Evolutionary conservation across 2,329 filamentous ascomycete species (phyloP).

Genomic region (Xylariaceae sp.): DNA sequence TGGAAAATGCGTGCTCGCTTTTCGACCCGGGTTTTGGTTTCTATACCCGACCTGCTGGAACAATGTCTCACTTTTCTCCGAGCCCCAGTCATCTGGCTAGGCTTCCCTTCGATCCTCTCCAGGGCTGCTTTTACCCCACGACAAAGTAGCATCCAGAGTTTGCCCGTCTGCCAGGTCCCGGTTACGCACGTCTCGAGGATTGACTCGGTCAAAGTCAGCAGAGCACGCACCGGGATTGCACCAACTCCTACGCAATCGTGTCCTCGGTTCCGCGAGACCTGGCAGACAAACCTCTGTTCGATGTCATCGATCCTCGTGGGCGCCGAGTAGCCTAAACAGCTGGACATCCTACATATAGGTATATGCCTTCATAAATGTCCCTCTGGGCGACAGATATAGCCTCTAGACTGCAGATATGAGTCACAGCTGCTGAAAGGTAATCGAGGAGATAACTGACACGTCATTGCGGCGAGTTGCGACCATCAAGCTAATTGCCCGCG

Average conservation of each 20-base stretch:
- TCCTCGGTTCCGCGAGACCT: neutral
- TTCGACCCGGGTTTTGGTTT: too few species aligned
- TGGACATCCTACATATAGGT: neutral
- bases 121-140: neutral
- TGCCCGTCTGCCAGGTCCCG: conserved; percentile 8
- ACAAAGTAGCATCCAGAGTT: neutral
- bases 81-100: neutral
- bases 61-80: neutral
- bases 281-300: neutral
- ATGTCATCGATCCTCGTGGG: neutral
- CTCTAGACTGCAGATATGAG: neutral
- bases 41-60: neutral
- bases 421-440: neutral
- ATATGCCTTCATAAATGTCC: neutral
- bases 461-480: neutral
- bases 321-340: neutral
- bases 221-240: neutral
- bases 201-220: conserved; percentile 1
- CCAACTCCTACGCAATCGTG: neutral
- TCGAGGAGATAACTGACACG: neutral
- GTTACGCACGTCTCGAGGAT: conserved; percentile 3
- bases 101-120: neutral
- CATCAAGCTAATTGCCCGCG: conserved; percentile 3
- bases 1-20: neutral
- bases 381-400: neutral